A percentile compares a stretch with the other conserved stretches of the same genome.
Evolutionary conservation across 129 eudicot species (phyloP).

Genomic region (Pulicaria dysenterica): DNA sequence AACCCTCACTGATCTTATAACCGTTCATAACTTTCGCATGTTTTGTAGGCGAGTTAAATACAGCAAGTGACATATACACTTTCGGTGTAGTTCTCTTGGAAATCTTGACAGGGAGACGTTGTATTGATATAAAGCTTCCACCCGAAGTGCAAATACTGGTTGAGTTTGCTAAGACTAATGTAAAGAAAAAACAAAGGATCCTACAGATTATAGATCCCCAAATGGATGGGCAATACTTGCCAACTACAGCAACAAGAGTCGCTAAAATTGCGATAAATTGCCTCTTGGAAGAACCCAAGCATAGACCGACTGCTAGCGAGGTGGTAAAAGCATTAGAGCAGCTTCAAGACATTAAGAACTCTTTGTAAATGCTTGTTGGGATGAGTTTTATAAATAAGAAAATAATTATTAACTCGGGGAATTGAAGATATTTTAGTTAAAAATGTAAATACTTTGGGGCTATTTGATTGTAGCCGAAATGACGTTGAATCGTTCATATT

Average conservation of each 20-base stretch:
- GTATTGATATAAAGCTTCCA: slow-evolving; percentile 28
- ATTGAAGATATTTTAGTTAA: too few species aligned
- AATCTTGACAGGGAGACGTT: slow-evolving; percentile 21
- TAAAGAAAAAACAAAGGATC: neutral
- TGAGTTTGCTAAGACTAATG: slow-evolving; percentile 12
- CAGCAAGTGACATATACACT: slow-evolving; percentile 29
- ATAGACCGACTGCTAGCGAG: slow-evolving; percentile 6
- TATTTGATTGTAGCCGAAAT: too few species aligned
- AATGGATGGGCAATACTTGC: neutral
- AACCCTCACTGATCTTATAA: neutral
- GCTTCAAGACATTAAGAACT: neutral
- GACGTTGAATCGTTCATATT: too few species aligned
- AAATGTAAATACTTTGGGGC: too few species aligned
- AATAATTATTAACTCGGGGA: too few species aligned
- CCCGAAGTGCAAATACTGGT: slow-evolving; percentile 24
- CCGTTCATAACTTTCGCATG: neutral
- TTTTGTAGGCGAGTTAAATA: slow-evolving; percentile 22
- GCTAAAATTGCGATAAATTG: neutral
- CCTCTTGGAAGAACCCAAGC: neutral
- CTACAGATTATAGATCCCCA: slow-evolving; percentile 2
- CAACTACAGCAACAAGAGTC: neutral
- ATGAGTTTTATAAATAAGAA: too few species aligned
- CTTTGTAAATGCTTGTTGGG: too few species aligned
- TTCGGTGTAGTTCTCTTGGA: slow-evolving; percentile 35
- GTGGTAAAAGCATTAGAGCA: neutral